A percentile compares a stretch with the other conserved stretches of the same genome.
Conservation (phyloP, 2,329 filamentous ascomycete species). For the Phaeosphaeria sp. region DNA sequence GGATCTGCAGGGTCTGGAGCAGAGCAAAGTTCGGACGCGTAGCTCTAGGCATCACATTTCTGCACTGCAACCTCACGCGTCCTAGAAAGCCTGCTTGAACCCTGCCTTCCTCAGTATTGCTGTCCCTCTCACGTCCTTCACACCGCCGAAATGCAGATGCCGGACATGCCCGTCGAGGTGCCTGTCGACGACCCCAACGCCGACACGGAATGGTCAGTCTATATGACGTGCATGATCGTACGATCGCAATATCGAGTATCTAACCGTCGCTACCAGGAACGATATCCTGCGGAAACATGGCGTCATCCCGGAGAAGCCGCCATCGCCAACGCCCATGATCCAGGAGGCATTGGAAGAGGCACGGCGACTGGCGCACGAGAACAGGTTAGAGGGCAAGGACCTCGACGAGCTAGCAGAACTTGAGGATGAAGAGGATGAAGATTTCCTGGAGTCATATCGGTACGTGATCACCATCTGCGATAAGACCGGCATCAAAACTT, state of each 20-base stretch:
- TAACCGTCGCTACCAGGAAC: conserved; percentile 70
- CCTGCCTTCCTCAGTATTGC: neutral
- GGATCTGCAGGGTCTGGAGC: conserved; percentile 24
- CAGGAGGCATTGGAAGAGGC: conserved; percentile 92
- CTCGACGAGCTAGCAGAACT: conserved; percentile 91
- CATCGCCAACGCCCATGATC: conserved; percentile 93
- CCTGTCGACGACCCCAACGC: conserved; percentile 95
- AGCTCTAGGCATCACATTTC: conserved; percentile 18
- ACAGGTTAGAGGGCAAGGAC: conserved; percentile 91
- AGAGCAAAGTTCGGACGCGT: conserved; percentile 17
- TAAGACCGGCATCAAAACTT: neutral
- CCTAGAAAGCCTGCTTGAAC: neutral
- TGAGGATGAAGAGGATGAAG: conserved; percentile 94
- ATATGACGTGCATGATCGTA: neutral
- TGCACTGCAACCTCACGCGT: conserved; percentile 1
- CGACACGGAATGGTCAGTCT: conserved; percentile 88
- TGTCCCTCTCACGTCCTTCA: neutral
- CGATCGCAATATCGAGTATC: neutral
- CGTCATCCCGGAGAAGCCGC: conserved; percentile 96
- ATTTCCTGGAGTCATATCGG: conserved; percentile 86
- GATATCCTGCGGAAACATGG: conserved; percentile 97
- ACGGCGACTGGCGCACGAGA: conserved; percentile 83
- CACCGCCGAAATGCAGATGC: conserved; percentile 44
- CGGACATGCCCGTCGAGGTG: conserved; percentile 71
- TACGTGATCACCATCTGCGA: conserved; percentile 32